Base-by-base conservation (phyloP, 768 basidiomycete species). In the Cubamyces sp. region DNA sequence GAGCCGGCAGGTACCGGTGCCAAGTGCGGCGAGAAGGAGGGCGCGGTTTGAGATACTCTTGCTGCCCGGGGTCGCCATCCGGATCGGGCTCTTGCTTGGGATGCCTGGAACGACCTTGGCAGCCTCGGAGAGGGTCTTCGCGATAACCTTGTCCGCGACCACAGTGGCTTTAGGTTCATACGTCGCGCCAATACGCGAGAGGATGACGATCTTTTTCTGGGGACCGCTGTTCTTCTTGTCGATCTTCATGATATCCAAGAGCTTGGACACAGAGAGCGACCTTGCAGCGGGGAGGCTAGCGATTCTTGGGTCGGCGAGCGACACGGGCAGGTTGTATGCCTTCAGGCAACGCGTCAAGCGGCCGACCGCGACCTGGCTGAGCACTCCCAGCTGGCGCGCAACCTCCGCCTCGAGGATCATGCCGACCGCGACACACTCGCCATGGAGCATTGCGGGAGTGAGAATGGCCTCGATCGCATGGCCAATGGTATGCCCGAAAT, bases 351-450 rank as follows among this genome's bases (percentile, higher is more conserved):
- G 82, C 49, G 88, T 87, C 21, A 99, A 82, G 25, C 97, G 85
- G 1, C 96, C 96, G 18, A 98, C 91, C 52, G 87, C 93, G 46
- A 96, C 95, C 76, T 98, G 96, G 40, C 87, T 83, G 34, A 99
- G 84, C 26, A 93, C 82, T 18, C 96, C 96, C 69, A 96, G 82
- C 65, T 87, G 88, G 8, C 97, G 82, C 3, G 97, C 89, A 45
- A 98, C 82, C 74, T 99, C 96, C 16, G 91, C 96, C 74, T 99
- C 97, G 47, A 98, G 85, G 57, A 98, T 90, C 89, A 98, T 98
- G 3, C 97, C 97, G 26, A 98, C 84, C 59, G 90, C 87, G 70
- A 99, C 88, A 68, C 96, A 98, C 75, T 99, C 97, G 45, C 97
- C 97, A 68, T 99, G 97, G 12, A 99, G 85, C 64, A 98, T 90